Percentiles rank a stretch among this genome's conserved stretches.
phyloP scores from a whole-genome alignment of 2,329 filamentous ascomycete genomes.

The Plectosphaerella cucumerina region DNA sequence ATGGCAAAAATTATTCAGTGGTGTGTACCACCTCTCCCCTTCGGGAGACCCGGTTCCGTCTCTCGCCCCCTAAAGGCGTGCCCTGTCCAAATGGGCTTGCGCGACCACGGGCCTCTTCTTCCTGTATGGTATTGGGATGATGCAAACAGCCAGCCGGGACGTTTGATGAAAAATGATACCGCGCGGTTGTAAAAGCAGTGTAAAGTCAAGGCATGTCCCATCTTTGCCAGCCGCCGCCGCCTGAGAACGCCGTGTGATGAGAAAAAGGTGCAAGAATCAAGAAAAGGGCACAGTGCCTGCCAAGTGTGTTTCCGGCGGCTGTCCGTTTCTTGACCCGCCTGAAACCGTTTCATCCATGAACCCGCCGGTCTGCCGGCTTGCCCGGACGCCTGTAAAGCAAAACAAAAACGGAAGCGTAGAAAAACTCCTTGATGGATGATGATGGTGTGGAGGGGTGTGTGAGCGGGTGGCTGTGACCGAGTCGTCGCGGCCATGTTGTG shows the following conservation, averaged over 20 bases:
- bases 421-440: not conserved
- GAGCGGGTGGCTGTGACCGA: not conserved
- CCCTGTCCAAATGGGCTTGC: not conserved
- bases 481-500: not conserved
- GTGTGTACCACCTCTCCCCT: not conserved
- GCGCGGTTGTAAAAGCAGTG: not conserved
- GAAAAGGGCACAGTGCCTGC: not conserved
- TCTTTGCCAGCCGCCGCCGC: not conserved
- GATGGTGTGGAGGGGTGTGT: not conserved
- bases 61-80: not conserved
- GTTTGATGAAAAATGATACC: not conserved
- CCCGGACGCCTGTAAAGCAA: not conserved
- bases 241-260: not conserved
- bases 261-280: not conserved
- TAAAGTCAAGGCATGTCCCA: not conserved
- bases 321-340: not conserved
- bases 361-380: not conserved
- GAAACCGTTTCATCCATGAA: not conserved
- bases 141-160: not conserved
- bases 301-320: not conserved
- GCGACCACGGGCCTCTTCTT: not conserved
- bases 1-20: constrained; percentile 1
- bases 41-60: not conserved
- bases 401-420: not conserved
- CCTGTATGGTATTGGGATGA: not conserved